Conservation (phyloP, 768 basidiomycete genomes). For the Leccinum subgranulosum region DNA sequence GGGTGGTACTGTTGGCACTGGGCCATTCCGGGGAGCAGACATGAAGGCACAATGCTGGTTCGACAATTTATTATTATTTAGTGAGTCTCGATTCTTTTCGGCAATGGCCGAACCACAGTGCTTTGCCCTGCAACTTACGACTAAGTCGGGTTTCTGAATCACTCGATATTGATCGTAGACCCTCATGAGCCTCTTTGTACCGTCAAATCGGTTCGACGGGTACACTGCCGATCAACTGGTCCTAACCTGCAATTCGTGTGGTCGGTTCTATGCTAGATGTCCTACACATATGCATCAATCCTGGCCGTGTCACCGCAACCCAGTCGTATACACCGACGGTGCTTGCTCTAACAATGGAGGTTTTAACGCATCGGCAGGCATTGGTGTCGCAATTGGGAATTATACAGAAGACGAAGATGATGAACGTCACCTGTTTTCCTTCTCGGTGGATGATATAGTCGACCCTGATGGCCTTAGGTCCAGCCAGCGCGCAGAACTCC, state of each 20-base stretch:
- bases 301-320: neutral
- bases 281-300: neutral
- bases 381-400: neutral
- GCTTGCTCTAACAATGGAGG: neutral
- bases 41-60: neutral
- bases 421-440: neutral
- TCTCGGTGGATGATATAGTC: neutral
- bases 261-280: neutral
- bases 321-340: neutral
- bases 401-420: neutral
- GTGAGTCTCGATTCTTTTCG: too few relatives aligned
- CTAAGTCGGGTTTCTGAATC: too few relatives aligned
- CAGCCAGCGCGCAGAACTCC: neutral
- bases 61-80: too few relatives aligned
- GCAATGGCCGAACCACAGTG: too few relatives aligned
- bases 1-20: constrained; percentile 41
- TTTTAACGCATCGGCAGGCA: neutral
- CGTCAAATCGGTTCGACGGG: neutral
- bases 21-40: constrained; percentile 2
- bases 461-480: neutral
- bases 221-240: neutral
- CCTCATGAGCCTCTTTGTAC: neutral
- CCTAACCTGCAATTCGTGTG: neutral
- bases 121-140: too few relatives aligned
- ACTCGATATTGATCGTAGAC: neutral